These are phyloP conservation scores for Saturnispora silvae DNA, from an alignment of 805 yeast species.

Conservation along the genomic window DNA sequence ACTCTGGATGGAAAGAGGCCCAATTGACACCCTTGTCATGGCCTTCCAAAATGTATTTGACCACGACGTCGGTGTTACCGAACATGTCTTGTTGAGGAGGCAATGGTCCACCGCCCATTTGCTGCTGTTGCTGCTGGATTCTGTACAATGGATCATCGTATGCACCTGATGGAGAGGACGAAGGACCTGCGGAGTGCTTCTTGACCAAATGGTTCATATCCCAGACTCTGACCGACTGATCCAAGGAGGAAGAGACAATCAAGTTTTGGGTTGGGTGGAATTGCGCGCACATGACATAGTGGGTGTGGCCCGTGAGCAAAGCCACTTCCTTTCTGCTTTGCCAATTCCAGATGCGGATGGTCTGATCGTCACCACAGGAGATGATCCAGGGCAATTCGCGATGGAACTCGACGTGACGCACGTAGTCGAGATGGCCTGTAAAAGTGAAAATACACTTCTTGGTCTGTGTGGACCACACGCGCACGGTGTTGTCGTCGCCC, in stretches of 20 bases:
- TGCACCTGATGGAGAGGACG: slow-evolving; percentile 3
- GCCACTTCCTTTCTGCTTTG: slow-evolving; percentile 97
- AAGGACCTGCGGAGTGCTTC: slow-evolving; percentile 71
- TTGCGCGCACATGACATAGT: slow-evolving; percentile 96
- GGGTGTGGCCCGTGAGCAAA: slow-evolving; percentile 94
- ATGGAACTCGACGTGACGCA: slow-evolving; percentile 90
- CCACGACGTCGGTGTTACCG: slow-evolving; percentile 89
- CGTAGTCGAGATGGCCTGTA: slow-evolving; percentile 89
- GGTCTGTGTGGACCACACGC: slow-evolving; percentile 91
- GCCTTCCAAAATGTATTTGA: slow-evolving; percentile 92
- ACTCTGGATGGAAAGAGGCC: slow-evolving; percentile 96
- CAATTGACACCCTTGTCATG: slow-evolving; percentile 98
- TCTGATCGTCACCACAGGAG: slow-evolving; percentile 94
- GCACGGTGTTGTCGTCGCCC: slow-evolving; percentile 91
- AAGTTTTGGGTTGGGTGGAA: slow-evolving; percentile 94
- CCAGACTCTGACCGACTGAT: slow-evolving; percentile 99
- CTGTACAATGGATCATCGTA: slow-evolving; percentile 32
- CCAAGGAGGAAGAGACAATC: slow-evolving; percentile 90
- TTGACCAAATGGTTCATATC: slow-evolving; percentile 91
- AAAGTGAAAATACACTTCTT: slow-evolving; percentile 87
- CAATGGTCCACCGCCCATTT: slow-evolving; percentile 25
- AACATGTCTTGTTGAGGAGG: slow-evolving; percentile 84
- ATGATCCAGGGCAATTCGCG: slow-evolving; percentile 95
- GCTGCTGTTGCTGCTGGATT: slow-evolving; percentile 32
- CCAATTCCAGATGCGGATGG: slow-evolving; percentile 99